Conservation (phyloP, 2,329 filamentous ascomycete species). For the Arthrocladium fulminans region DNA sequence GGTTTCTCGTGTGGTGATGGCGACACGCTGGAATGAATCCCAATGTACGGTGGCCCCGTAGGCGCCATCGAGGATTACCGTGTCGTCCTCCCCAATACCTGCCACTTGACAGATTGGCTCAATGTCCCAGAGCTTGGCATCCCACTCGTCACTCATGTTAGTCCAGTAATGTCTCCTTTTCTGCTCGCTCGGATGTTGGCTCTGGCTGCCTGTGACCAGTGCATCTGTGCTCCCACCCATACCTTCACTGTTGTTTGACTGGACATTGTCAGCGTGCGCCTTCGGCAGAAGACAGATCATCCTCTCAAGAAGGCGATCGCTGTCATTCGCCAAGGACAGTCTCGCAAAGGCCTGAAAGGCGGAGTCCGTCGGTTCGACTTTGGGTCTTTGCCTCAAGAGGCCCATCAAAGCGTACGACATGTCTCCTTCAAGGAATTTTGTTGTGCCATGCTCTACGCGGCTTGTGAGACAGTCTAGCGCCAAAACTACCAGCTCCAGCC, state of each 20-base stretch:
- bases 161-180: constrained; percentile 17
- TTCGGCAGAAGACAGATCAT: constrained; percentile 37
- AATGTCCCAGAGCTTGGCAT: constrained; percentile 39
- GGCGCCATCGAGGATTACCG: constrained; percentile 37
- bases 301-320: constrained; percentile 37
- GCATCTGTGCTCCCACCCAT: no score
- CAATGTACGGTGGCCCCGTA: constrained; percentile 36
- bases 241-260: constrained; percentile 18
- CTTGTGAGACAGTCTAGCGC: constrained; percentile 35
- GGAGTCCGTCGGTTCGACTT: constrained; percentile 32
- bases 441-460: constrained; percentile 25
- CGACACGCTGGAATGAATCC: constrained; percentile 33
- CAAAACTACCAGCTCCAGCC: constrained; percentile 35
- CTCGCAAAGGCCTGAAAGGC: constrained; percentile 42
- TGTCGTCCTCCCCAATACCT: constrained; percentile 35
- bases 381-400: constrained; percentile 33
- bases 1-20: constrained; percentile 22
- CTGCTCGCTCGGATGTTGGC: neutral
- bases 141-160: constrained; percentile 30
- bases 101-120: constrained; percentile 34
- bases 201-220: no score
- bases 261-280: constrained; percentile 37
- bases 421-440: constrained; percentile 33
- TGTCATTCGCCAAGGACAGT: constrained; percentile 40
- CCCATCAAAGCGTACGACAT: constrained; percentile 42